Conservation (phyloP, 441 rosid species). For the Populus hybrid region DNA sequence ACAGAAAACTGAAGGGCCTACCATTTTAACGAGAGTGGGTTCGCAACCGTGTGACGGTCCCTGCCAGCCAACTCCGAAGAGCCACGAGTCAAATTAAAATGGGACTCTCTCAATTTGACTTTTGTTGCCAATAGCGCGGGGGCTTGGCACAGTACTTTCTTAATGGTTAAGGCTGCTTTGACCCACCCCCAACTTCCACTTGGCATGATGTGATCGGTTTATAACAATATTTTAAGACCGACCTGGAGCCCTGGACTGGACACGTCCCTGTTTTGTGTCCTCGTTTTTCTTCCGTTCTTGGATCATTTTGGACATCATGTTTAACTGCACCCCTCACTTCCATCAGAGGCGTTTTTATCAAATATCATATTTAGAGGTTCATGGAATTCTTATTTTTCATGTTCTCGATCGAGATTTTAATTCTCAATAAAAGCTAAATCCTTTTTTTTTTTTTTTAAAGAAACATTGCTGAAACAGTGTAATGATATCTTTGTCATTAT, state of each 20-base stretch:
- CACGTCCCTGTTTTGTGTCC: background rate
- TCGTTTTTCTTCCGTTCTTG: background rate
- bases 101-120: background rate
- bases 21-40: background rate
- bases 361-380: background rate
- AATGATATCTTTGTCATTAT: too few relatives aligned
- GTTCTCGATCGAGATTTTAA: background rate
- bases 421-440: conserved; percentile 1
- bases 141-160: background rate
- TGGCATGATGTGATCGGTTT: background rate
- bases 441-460: background rate
- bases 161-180: background rate
- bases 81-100: background rate
- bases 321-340: background rate
- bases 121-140: background rate
- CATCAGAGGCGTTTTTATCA: background rate
- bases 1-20: background rate
- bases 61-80: background rate
- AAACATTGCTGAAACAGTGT: too few relatives aligned
- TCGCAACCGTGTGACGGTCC: background rate
- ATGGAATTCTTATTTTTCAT: background rate
- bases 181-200: background rate
- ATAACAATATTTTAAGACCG: background rate
- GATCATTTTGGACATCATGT: too few relatives aligned
- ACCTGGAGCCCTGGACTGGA: background rate